Evolutionary conservation across 1,139 yeast species (phyloP).

Genomic region (Debaryomycetaceae sp.): DNA sequence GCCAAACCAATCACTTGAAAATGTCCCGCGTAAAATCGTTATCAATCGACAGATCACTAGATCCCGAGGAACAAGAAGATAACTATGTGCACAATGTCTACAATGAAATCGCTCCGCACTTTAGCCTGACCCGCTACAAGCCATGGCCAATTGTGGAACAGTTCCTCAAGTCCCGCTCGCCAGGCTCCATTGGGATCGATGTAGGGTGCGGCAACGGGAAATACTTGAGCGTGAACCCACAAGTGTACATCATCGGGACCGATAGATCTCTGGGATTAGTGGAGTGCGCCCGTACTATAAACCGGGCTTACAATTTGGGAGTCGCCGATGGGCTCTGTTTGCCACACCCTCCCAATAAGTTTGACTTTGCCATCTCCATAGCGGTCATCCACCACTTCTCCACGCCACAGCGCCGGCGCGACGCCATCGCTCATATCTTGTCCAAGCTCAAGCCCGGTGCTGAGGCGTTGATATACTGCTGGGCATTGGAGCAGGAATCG

Average conservation of each 20-base stretch:
- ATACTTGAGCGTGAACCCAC: conserved; percentile 61
- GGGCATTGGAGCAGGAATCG: conserved; percentile 90
- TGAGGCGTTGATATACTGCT: conserved; percentile 71
- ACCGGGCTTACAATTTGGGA: conserved; percentile 30
- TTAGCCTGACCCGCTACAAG: conserved; percentile 85
- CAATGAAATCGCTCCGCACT: conserved; percentile 85
- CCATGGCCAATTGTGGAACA: conserved; percentile 95
- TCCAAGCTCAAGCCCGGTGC: conserved; percentile 51
- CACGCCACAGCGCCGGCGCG: conserved; percentile 65
- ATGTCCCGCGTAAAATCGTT: conserved; percentile 22
- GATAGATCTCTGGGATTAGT: conserved; percentile 76
- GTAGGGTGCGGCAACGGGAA: conserved; percentile 98
- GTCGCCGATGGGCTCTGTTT: conserved; percentile 68
- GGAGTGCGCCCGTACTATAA: conserved; percentile 48
- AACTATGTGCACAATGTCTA: conserved; percentile 81
- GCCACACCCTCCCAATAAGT: conserved; percentile 50
- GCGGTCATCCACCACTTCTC: conserved; percentile 96
- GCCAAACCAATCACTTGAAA: not conserved
- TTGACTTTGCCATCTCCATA: conserved; percentile 89
- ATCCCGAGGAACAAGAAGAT: conserved; percentile 56
- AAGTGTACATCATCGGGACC: conserved; percentile 65
- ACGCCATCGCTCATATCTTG: conserved; percentile 62
- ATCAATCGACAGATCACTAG: conserved; percentile 15
- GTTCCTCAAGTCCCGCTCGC: conserved; percentile 35
- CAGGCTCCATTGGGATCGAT: conserved; percentile 42